Evolutionary conservation across 257 asterid genomes (phyloP).

Genomic region (Striga asiatica): DNA sequence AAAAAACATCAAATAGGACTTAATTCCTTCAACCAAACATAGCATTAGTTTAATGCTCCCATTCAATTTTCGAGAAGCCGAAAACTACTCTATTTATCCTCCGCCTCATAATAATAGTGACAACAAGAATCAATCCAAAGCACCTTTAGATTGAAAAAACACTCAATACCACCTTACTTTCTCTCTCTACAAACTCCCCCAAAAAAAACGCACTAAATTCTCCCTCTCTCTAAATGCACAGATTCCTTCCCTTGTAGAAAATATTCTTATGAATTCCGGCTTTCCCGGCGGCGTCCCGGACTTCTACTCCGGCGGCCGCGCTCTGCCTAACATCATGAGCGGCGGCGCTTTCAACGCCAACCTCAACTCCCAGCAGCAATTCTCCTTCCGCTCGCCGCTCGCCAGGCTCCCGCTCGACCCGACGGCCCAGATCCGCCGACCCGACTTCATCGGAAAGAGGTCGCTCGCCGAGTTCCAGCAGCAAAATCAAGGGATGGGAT

Average conservation of each 20-base stretch:
- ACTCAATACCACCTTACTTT: neutral
- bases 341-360: neutral
- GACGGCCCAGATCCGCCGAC: conserved; percentile 37
- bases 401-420: conserved; percentile 46
- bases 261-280: conserved; percentile 41
- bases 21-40: conserved; percentile 17
- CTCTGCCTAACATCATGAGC: conserved; percentile 22
- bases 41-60: conserved; percentile 14
- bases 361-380: conserved; percentile 23
- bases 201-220: neutral
- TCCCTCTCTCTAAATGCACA: conserved; percentile 19
- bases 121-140: conserved; percentile 36
- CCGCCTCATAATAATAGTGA: neutral
- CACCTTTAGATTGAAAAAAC: conserved; percentile 17
- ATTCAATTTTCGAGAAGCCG: conserved; percentile 16
- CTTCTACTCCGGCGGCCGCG: conserved; percentile 36
- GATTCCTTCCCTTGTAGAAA: conserved; percentile 12
- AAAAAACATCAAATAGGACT: neutral
- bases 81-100: conserved; percentile 8
- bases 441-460: conserved; percentile 54
- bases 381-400: conserved; percentile 42
- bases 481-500: conserved; percentile 32
- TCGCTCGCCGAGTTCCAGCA: conserved; percentile 53
- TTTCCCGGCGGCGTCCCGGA: conserved; percentile 51
- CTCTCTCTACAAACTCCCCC: conserved; percentile 15